Percentiles rank a stretch among this genome's conserved stretches.
Conservation (phyloP, 805 yeast genomes). For the Tetrapisispora taiwanensis region DNA sequence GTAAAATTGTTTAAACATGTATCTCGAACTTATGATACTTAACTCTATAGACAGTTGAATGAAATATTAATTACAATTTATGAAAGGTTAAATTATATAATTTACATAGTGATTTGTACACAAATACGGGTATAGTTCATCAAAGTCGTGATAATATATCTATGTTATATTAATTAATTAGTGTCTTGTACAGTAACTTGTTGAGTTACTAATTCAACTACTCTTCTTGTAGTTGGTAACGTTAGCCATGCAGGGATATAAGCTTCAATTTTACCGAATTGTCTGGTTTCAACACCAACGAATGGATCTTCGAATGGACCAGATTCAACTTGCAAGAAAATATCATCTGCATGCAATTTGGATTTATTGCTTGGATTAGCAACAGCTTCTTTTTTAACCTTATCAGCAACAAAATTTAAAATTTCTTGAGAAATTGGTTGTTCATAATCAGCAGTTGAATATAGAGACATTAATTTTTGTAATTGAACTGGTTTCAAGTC, state of each 20-base stretch:
- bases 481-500: constrained; percentile 91
- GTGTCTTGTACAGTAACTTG: constrained; percentile 47
- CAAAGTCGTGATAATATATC: not conserved
- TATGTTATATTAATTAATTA: constrained; percentile 1
- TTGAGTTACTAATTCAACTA: constrained; percentile 79
- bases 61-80: not conserved
- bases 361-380: constrained; percentile 41
- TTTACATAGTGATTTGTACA: not conserved
- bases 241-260: constrained; percentile 93
- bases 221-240: constrained; percentile 77
- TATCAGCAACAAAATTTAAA: constrained; percentile 68
- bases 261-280: constrained; percentile 73
- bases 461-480: constrained; percentile 82
- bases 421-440: constrained; percentile 80
- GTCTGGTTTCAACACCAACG: constrained; percentile 61
- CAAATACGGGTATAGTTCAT: not conserved
- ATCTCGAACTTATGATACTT: too few relatives aligned
- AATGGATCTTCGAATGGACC: constrained; percentile 81
- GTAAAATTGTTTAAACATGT: too few relatives aligned
- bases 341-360: constrained; percentile 38
- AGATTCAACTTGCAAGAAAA: constrained; percentile 57
- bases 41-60: too few relatives aligned
- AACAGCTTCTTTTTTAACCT: constrained; percentile 66
- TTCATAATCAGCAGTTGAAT: constrained; percentile 89
- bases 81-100: not conserved